Evolutionary conservation across 73 alveolate genomes (phyloP).

Genomic region (Uronychia setigera): DNA sequence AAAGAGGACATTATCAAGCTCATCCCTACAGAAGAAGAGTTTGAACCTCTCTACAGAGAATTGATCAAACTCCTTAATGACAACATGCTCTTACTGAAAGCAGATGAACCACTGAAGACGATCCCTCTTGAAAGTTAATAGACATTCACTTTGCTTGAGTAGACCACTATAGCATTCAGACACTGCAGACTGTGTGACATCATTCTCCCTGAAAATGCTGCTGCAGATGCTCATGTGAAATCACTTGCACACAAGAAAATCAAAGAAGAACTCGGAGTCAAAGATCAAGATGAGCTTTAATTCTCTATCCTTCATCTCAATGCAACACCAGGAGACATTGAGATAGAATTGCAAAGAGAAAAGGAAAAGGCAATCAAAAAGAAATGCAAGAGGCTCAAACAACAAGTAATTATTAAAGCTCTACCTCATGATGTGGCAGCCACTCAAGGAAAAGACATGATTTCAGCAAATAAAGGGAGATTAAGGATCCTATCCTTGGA

Average conservation of each 20-base stretch:
- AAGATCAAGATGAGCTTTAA: constrained; percentile 36
- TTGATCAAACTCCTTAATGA: constrained; percentile 11
- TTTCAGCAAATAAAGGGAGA: constrained; percentile 86
- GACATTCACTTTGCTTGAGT: constrained; percentile 17
- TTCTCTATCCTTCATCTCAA: constrained; percentile 63
- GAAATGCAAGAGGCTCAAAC: constrained; percentile 83
- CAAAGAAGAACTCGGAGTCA: constrained; percentile 59
- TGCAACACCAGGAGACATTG: constrained; percentile 82
- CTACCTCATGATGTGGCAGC: constrained; percentile 86
- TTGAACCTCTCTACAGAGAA: constrained; percentile 33
- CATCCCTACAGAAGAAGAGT: neutral
- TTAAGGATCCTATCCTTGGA: constrained; percentile 85
- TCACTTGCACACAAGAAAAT: constrained; percentile 49
- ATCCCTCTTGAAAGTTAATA: constrained; percentile 14
- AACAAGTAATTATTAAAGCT: constrained; percentile 75
- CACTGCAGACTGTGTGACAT: constrained; percentile 52
- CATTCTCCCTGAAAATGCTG: neutral
- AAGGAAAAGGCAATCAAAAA: constrained; percentile 84
- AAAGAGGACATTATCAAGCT: neutral
- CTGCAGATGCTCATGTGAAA: constrained; percentile 28
- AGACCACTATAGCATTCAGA: neutral
- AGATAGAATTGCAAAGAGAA: constrained; percentile 77
- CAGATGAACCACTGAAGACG: constrained; percentile 33
- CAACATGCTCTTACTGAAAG: constrained; percentile 19
- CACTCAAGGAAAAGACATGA: constrained; percentile 86